Evolutionary conservation across 2,329 filamentous ascomycete genomes (phyloP).

Genomic region (Talaromyces marneffei): DNA sequence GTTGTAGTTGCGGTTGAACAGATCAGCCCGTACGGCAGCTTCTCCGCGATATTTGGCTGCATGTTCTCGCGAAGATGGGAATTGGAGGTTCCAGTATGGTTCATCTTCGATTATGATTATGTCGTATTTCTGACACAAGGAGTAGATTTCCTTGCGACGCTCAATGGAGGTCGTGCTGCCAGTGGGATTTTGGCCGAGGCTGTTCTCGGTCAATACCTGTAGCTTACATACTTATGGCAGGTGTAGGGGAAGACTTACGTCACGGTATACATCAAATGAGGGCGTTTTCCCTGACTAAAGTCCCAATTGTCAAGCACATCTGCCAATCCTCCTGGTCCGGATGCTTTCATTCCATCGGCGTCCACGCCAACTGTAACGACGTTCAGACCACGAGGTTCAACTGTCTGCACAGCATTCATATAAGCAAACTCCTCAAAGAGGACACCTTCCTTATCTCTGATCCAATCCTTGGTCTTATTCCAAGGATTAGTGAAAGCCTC

Average conservation of each 20-base stretch:
- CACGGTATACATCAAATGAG: constrained; percentile 83
- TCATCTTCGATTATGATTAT: constrained; percentile 91
- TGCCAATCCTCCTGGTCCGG: constrained; percentile 66
- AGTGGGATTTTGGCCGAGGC: constrained; percentile 87
- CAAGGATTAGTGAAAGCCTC: constrained; percentile 72
- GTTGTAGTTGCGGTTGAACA: constrained; percentile 37
- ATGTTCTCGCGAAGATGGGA: constrained; percentile 59
- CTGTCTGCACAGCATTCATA: constrained; percentile 66
- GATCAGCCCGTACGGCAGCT: constrained; percentile 20
- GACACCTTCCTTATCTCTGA: constrained; percentile 66
- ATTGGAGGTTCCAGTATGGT: constrained; percentile 94
- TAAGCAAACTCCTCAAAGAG: constrained; percentile 78
- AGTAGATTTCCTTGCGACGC: constrained; percentile 73
- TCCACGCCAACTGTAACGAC: constrained; percentile 71
- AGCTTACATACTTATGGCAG: background rate
- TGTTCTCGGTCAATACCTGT: constrained; percentile 24
- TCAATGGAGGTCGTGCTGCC: constrained; percentile 66
- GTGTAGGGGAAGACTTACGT: constrained; percentile 56
- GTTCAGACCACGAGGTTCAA: constrained; percentile 63
- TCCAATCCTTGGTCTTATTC: constrained; percentile 61
- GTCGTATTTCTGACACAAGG: constrained; percentile 74
- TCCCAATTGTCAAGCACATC: constrained; percentile 84
- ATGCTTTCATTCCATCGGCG: constrained; percentile 68
- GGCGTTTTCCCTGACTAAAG: constrained; percentile 62
- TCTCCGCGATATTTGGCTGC: constrained; percentile 26